Conservation (phyloP, 2,329 filamentous ascomycete species). For the Sporothrix phasma region DNA sequence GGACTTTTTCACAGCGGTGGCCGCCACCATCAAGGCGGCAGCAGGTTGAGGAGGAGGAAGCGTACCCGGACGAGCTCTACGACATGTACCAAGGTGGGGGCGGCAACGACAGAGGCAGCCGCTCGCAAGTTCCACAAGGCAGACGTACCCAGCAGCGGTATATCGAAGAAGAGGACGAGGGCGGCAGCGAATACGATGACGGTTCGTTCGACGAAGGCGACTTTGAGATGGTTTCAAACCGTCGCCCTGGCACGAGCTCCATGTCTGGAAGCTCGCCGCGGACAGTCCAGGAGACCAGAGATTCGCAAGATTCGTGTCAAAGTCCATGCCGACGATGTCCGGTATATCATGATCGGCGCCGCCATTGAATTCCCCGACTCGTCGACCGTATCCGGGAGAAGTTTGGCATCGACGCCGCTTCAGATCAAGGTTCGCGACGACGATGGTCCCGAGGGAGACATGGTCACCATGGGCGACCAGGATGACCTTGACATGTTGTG, state of each 20-base stretch:
- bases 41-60: slow-evolving; percentile 46
- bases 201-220: slow-evolving; percentile 64
- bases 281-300: slow-evolving; percentile 52
- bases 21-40: slow-evolving; percentile 26
- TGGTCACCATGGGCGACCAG: slow-evolving; percentile 95
- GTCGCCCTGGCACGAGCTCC: slow-evolving; percentile 37
- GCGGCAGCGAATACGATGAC: slow-evolving; percentile 61
- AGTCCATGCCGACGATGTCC: slow-evolving; percentile 81
- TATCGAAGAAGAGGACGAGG: slow-evolving; percentile 71
- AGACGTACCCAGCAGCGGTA: slow-evolving; percentile 44
- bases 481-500: slow-evolving; percentile 88
- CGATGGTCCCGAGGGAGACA: slow-evolving; percentile 61
- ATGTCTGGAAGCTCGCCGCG: slow-evolving; percentile 40
- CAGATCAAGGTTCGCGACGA: slow-evolving; percentile 87
- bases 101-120: slow-evolving; percentile 31
- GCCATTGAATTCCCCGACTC: slow-evolving; percentile 68
- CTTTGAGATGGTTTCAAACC: slow-evolving; percentile 64
- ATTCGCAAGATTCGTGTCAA: slow-evolving; percentile 79
- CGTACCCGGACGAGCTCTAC: slow-evolving; percentile 62
- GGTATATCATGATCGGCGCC: slow-evolving; percentile 78
- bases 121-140: slow-evolving; percentile 27
- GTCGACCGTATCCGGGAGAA: slow-evolving; percentile 75
- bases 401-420: slow-evolving; percentile 66
- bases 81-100: slow-evolving; percentile 43
- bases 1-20: slow-evolving; percentile 33